Evolutionary conservation across 768 basidiomycete species (phyloP).

Genomic region (Kwoniella sp.): DNA sequence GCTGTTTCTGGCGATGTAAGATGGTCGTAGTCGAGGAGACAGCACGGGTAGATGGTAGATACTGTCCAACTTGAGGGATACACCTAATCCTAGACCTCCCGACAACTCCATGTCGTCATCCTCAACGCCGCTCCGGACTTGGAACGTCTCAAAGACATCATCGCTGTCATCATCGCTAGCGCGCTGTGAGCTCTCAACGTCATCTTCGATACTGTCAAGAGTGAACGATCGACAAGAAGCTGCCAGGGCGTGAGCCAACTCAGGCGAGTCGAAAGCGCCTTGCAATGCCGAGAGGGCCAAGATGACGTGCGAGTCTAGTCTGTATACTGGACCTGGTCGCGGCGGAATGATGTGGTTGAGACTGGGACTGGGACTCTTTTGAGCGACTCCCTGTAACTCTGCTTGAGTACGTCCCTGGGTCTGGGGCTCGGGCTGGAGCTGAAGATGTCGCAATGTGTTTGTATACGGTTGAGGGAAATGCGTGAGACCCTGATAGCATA

Average conservation of each 20-base stretch:
- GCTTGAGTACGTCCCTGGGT: too few relatives aligned
- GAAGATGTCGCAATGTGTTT: too few relatives aligned
- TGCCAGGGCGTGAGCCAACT: slow-evolving; percentile 27
- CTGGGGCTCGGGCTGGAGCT: too few relatives aligned
- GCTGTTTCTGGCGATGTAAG: background rate
- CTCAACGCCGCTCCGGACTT: too few relatives aligned
- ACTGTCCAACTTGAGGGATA: slow-evolving; percentile 19
- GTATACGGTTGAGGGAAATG: too few relatives aligned
- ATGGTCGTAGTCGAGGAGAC: slow-evolving; percentile 17
- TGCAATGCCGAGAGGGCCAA: slow-evolving; percentile 28
- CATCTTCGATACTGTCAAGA: background rate
- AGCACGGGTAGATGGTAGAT: slow-evolving; percentile 22
- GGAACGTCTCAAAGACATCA: too few relatives aligned
- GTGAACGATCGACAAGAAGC: background rate
- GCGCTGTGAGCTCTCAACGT: background rate
- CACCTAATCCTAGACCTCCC: slow-evolving; percentile 28
- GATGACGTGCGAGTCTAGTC: slow-evolving; percentile 38
- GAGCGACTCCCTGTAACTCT: too few relatives aligned
- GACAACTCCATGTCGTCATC: background rate
- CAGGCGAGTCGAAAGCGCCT: slow-evolving; percentile 27
- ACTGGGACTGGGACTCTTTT: too few relatives aligned
- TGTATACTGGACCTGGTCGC: slow-evolving; percentile 21
- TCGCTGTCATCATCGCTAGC: background rate
- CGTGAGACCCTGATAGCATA: too few relatives aligned
- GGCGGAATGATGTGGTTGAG: background rate